Base-by-base conservation (phyloP, 495 filamentous ascomycete genomes). In the Mytilinidion resinicola region DNA sequence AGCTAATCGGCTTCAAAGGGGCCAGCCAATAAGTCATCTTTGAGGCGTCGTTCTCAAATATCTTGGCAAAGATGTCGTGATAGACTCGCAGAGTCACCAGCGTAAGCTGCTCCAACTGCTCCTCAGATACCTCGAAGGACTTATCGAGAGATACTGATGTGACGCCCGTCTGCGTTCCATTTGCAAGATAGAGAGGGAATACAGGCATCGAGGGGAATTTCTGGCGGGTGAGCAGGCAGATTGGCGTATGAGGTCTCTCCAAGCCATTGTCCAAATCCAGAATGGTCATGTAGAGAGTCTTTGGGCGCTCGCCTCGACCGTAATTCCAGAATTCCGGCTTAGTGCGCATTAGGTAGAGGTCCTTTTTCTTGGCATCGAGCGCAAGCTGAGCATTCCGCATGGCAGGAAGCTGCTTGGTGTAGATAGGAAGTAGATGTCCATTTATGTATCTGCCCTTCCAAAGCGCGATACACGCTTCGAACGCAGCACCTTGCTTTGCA, bases 381-480 rank as follows among this genome's bases (percentile, higher is more conserved):
- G 95, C 91, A 12, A 98, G 74, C n/a, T 82, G 80, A 1, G 95
- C 91, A 71, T 97, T 97, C 43, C 89, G 80, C 90, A 96, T 96
- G 7, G 77, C 81, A 3, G 90, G 91, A 1, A 91, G 73, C 41
- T 82, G 76, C 62, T 87, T 92, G 21, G 79, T 83, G 55, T 87
- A 88, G 3, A 80, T 82, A 0, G 93, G 88, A 51, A 84, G 76
- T 9, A 96, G 77, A 64, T 90, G 71, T 6, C 81, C 79, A 70
- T 96, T 85, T 0, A 98, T 71, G 57, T 88, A 81, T 9, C 79
- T 77, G 41, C 79, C 76, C 55, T 82, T 80, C 21, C 85, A 76
- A 5, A 98, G 79, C 53, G 82, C 55, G 3, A 93, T 61, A 63
- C 91, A 96, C 43, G 87, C 80, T 66, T 93, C 86, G 67, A 93